Evolutionary conservation across 768 basidiomycete genomes (phyloP).

Genomic region (Hemileccinum rubropunctum): DNA sequence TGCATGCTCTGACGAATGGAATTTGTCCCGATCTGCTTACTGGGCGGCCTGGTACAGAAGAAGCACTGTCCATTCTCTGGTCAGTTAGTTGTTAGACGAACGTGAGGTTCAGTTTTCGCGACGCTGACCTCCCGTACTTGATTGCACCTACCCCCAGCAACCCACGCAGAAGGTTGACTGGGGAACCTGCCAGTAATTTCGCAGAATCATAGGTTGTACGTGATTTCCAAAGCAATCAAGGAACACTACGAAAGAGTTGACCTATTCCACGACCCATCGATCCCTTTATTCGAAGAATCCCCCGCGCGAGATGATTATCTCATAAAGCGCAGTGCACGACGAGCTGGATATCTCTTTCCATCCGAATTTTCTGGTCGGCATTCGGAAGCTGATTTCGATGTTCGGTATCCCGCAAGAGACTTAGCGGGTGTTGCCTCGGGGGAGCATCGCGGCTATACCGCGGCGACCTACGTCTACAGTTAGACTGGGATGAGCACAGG

Average conservation of each 20-base stretch:
- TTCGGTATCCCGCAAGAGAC: constrained; percentile 10
- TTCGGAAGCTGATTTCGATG: background rate
- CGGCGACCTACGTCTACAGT: constrained; percentile 3
- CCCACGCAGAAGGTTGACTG: constrained; percentile 15
- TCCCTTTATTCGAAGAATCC: constrained; percentile 9
- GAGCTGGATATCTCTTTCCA: constrained; percentile 14
- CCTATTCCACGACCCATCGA: constrained; percentile 2
- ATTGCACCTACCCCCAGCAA: constrained; percentile 38
- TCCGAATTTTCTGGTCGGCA: background rate
- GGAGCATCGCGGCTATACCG: constrained; percentile 10
- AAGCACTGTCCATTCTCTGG: constrained; percentile 38
- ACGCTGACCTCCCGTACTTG: constrained; percentile 28
- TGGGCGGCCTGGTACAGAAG: constrained; percentile 39
- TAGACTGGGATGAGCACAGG: background rate
- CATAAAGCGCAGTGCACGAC: constrained; percentile 13
- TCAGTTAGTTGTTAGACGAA: constrained; percentile 40
- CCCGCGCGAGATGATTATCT: constrained; percentile 11
- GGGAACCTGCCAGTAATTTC: constrained; percentile 4
- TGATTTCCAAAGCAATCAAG: constrained; percentile 20
- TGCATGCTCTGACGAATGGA: constrained; percentile 43
- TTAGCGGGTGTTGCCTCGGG: background rate
- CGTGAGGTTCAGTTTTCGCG: constrained; percentile 26
- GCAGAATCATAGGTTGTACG: constrained; percentile 4
- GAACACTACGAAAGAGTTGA: constrained; percentile 10
- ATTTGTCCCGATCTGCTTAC: constrained; percentile 43